Conservation (phyloP, 2,329 filamentous ascomycete species). For the Aschersonia sp. region DNA sequence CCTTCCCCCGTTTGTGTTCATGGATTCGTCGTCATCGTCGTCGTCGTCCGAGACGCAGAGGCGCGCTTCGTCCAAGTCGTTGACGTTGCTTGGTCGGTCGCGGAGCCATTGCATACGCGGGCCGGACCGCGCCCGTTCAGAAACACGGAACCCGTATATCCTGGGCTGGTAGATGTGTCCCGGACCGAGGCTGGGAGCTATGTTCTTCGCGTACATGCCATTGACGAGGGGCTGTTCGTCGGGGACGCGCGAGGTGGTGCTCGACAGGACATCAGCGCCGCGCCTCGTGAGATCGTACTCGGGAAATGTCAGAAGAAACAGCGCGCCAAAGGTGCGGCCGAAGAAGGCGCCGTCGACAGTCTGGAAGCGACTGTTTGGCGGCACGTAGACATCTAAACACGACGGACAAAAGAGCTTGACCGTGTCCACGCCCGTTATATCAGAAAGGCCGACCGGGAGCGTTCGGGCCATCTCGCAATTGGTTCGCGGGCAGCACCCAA, state of each 20-base stretch:
- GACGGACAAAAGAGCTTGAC: conserved; percentile 97
- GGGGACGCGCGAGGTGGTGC: conserved; percentile 16
- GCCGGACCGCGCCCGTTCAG: conserved; percentile 75
- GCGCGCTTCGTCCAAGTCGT: conserved; percentile 69
- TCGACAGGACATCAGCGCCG: conserved; percentile 42
- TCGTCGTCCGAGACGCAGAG: conserved; percentile 39
- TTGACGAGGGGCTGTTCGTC: conserved; percentile 51
- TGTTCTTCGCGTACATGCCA: conserved; percentile 73
- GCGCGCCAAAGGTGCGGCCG: conserved; percentile 86
- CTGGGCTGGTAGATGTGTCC: conserved; percentile 83
- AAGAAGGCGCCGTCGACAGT: conserved; percentile 97
- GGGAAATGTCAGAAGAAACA: conserved; percentile 97
- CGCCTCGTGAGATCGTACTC: conserved; percentile 78
- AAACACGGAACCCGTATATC: conserved; percentile 94
- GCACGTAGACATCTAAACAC: conserved; percentile 92
- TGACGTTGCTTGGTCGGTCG: conserved; percentile 64
- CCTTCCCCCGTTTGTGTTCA: conserved; percentile 26
- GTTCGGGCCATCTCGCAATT: conserved; percentile 84
- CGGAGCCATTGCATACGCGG: conserved; percentile 96
- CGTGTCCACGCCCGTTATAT: conserved; percentile 91
- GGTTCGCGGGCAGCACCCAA: conserved; percentile 88
- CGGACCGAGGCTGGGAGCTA: conserved; percentile 71
- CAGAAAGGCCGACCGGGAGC: conserved; percentile 82
- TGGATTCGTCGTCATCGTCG: conserved; percentile 43
- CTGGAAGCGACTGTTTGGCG: conserved; percentile 93